These are phyloP conservation scores for Incumbomyces delicatus DNA, from an alignment of 2,329 filamentous ascomycete genomes.

Conservation along the genomic window DNA sequence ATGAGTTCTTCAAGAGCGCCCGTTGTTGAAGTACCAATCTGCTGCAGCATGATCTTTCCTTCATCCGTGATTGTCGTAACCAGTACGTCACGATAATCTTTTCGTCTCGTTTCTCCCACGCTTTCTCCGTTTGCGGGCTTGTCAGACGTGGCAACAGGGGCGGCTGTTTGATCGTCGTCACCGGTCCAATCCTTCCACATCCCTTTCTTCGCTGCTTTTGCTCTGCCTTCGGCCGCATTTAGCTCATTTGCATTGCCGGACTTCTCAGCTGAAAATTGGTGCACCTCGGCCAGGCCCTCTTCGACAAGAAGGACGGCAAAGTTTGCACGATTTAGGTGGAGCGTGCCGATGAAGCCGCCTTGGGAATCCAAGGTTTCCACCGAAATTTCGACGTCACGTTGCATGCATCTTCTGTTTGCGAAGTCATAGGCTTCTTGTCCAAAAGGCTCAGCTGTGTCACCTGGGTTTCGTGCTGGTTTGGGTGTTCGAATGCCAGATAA, in stretches of 20 bases:
- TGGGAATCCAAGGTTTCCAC: slow-evolving; percentile 93
- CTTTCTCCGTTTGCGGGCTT: slow-evolving; percentile 44
- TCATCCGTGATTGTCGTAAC: slow-evolving; percentile 81
- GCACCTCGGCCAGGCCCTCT: slow-evolving; percentile 84
- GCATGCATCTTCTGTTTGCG: slow-evolving; percentile 76
- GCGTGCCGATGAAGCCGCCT: slow-evolving; percentile 89
- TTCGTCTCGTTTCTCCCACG: slow-evolving; percentile 53
- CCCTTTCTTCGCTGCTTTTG: slow-evolving; percentile 79
- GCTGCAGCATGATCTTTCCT: slow-evolving; percentile 80
- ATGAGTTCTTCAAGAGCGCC: slow-evolving; percentile 72
- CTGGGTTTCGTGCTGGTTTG: slow-evolving; percentile 68
- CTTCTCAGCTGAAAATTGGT: slow-evolving; percentile 92
- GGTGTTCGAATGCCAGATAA: slow-evolving; percentile 87
- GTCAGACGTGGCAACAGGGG: slow-evolving; percentile 29
- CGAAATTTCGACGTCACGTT: slow-evolving; percentile 93
- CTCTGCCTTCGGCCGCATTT: slow-evolving; percentile 74
- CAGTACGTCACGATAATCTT: slow-evolving; percentile 88
- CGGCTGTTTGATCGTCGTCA: slow-evolving; percentile 56
- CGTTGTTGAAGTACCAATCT: slow-evolving; percentile 76
- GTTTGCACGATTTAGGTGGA: slow-evolving; percentile 90
- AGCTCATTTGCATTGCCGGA: slow-evolving; percentile 81
- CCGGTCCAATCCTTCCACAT: slow-evolving; percentile 90
- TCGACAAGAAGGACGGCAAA: slow-evolving; percentile 89
- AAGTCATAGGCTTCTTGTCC: slow-evolving; percentile 91
- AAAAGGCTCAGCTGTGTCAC: slow-evolving; percentile 81